Conservation (phyloP, 345 rosid genomes). For the Nasturtium officinale region DNA sequence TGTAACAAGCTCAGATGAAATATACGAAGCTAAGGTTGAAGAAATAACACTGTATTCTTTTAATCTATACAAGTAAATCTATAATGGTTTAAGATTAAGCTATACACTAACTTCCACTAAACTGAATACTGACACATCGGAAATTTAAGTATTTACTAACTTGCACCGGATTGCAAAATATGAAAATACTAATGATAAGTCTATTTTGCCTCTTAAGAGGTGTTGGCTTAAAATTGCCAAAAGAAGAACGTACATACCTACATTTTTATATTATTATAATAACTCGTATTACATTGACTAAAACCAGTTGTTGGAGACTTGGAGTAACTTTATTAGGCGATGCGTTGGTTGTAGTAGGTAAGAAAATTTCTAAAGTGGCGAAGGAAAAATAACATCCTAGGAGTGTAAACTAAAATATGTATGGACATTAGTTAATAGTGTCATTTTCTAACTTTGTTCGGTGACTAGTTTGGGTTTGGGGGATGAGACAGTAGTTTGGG, state of each 20-base stretch:
- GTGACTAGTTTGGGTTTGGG: neutral
- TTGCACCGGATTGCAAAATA: no score
- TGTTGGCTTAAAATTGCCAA: neutral
- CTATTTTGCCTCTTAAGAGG: neutral
- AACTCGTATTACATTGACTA: neutral
- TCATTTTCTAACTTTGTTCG: constrained; percentile 10
- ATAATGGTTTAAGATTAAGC: no score
- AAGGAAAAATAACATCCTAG: neutral
- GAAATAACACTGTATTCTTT: no score
- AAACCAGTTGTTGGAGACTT: constrained; percentile 13
- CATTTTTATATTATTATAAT: neutral
- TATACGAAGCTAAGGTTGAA: no score
- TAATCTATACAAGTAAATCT: no score
- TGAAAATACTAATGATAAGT: no score
- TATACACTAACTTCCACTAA: no score
- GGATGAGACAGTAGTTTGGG: neutral
- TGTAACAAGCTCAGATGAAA: no score
- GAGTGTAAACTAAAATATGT: neutral
- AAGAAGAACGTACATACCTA: neutral
- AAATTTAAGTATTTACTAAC: no score
- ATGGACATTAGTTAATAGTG: neutral
- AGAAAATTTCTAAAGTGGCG: constrained; percentile 8
- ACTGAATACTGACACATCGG: no score
- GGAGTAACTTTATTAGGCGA: constrained; percentile 5
- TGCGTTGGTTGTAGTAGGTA: constrained; percentile 32